Base-by-base conservation (phyloP, 1,284 basidiomycete species). In the Rhodotorula mucilaginosa region DNA sequence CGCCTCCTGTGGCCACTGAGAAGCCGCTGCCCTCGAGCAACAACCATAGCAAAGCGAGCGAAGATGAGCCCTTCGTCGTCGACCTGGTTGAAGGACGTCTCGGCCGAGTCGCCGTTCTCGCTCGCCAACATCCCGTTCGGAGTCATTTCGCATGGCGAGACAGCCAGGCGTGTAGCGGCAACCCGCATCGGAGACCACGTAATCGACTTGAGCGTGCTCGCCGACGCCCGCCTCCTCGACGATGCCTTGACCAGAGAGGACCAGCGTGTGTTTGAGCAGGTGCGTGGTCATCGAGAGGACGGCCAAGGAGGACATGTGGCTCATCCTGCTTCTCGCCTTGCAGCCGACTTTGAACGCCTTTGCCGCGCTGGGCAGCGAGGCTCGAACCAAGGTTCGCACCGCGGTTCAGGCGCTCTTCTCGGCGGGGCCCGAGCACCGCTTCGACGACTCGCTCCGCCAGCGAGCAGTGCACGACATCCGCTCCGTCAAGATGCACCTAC, bases 71-170 rank as follows among this genome's bases (percentile, higher is more conserved):
- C 39, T 8, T 10, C 12, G 39, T 44, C 12, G 39, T 44, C 39
- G 39, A n/a, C 15, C 19, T 70, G 68, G 13, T 74, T 69, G 58
- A 56, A 74, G 2, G 31, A 59, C 2, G 65, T 74, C 56, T 23
- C 26, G 15, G 47, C 64, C 48, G 62, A 64, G n/a, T 75, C 74
- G n/a, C 71, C 72, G 29, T 78, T 78, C 56, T 69, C 77, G 46
- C 63, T 78, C 46, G 51, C 69, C 62, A 78, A 78, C 61, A 59
- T 78, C 29, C 77, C 77, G 7, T 78, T 77, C 59, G 76, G 77
- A 31, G 66, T 74, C 61, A 72, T 78, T 29, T 72, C 72, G 51
- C 72, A 66, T 10, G 21, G 56, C 2, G 21, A 56, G 16, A 60
- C 71, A 19, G 47, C 52, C 8, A 63, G 47, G 2, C 58, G 34